Evolutionary conservation across 192 early-diverging fungal species (phyloP).

Genomic region (Podochytrium sp.): DNA sequence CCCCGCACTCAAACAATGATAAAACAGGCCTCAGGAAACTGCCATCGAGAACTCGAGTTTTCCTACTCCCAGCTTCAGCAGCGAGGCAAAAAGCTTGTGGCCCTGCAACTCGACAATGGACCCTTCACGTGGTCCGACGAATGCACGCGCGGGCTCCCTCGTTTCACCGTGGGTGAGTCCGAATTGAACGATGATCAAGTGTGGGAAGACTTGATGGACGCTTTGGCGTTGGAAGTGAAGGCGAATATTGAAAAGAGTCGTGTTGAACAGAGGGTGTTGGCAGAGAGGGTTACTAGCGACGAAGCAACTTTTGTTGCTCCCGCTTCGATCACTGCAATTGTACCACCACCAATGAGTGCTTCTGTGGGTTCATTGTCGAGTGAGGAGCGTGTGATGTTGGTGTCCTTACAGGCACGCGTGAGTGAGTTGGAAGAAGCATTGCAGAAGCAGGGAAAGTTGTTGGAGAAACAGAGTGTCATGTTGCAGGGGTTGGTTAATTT

Average conservation of each 20-base stretch:
- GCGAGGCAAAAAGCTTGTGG: constrained; percentile 37
- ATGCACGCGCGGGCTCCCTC: not conserved
- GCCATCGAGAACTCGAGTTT: constrained; percentile 43
- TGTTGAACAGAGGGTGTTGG: not conserved
- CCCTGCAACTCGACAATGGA: constrained; percentile 25
- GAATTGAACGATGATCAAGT: not conserved
- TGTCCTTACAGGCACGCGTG: not conserved
- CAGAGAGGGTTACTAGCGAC: not conserved
- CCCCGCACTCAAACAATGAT: not conserved
- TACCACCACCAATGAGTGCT: not conserved
- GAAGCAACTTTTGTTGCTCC: not conserved
- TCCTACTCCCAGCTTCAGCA: constrained; percentile 31
- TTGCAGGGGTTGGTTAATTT: not conserved
- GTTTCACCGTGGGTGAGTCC: not conserved
- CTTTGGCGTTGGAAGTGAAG: not conserved
- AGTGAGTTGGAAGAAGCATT: not conserved
- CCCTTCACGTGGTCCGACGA: constrained; percentile 17
- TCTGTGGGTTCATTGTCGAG: not conserved
- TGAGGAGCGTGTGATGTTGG: not conserved
- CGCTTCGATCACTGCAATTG: not conserved
- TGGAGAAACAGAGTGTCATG: not conserved
- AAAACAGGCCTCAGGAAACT: constrained; percentile 35
- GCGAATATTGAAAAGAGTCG: not conserved
- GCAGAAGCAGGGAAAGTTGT: not conserved
- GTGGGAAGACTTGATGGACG: constrained; percentile 15